These are phyloP conservation scores for Penicillium ucsense DNA, from an alignment of 495 filamentous ascomycete genomes.

Conservation along the genomic window DNA sequence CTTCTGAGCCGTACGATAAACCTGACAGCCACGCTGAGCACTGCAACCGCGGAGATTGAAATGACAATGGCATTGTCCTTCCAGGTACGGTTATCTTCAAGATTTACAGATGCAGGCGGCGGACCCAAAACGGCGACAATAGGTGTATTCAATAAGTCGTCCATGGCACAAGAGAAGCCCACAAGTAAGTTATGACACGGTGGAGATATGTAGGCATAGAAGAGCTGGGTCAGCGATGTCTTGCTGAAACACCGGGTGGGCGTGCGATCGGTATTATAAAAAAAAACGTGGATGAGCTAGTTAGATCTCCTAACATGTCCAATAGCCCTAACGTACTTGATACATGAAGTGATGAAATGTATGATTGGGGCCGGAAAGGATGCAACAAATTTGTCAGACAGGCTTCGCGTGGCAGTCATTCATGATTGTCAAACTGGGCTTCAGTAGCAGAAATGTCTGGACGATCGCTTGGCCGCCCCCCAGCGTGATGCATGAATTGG, in stretches of 20 bases:
- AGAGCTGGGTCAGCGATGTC: neutral
- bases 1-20: conserved; percentile 4
- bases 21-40: neutral
- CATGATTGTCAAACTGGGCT: too few relatives aligned
- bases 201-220: neutral
- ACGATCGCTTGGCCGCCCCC: too few relatives aligned
- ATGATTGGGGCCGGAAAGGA: too few relatives aligned
- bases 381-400: too few relatives aligned
- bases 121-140: conserved; percentile 4
- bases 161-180: neutral
- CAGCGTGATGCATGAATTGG: too few relatives aligned
- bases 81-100: neutral
- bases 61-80: conserved; percentile 7
- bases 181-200: neutral
- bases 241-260: neutral
- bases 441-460: too few relatives aligned
- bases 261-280: neutral
- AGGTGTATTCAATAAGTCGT: neutral
- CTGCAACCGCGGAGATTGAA: conserved; percentile 1
- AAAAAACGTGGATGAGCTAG: neutral
- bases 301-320: too few relatives aligned
- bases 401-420: too few relatives aligned
- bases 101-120: conserved; percentile 6
- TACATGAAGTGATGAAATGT: too few relatives aligned
- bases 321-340: too few relatives aligned